Conservation (phyloP, 108 stramenopile species). For the Nitzschia sp. region DNA sequence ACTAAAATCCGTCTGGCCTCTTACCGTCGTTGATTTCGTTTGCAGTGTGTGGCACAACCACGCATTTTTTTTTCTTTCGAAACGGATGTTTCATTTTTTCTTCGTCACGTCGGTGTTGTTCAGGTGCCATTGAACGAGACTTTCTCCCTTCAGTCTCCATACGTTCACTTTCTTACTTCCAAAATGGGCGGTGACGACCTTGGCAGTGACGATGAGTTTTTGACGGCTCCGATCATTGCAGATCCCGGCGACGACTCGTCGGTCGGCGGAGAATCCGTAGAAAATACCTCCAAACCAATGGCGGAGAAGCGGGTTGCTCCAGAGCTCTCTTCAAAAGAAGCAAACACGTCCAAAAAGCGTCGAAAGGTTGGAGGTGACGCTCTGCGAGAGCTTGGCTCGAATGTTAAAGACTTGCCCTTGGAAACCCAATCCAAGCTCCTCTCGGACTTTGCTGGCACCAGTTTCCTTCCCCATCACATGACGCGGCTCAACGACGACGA, state of each 20-base stretch:
- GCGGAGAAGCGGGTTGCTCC: slow-evolving; percentile 13
- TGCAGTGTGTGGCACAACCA: too few relatives aligned
- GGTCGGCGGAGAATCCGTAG: slow-evolving; percentile 24
- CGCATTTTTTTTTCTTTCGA: too few relatives aligned
- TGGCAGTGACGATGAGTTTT: slow-evolving; percentile 79
- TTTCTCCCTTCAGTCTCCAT: too few relatives aligned
- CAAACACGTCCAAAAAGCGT: slow-evolving; percentile 36
- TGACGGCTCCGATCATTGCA: slow-evolving; percentile 33
- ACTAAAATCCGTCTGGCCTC: too few relatives aligned
- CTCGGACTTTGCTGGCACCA: slow-evolving; percentile 19
- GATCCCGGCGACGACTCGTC: slow-evolving; percentile 22
- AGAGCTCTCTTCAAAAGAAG: neutral
- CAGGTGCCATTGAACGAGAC: too few relatives aligned
- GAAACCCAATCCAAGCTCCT: slow-evolving; percentile 26
- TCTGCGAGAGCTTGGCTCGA: slow-evolving; percentile 15
- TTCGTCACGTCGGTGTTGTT: too few relatives aligned
- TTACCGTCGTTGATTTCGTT: too few relatives aligned
- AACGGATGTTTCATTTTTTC: too few relatives aligned
- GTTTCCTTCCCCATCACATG: slow-evolving; percentile 16
- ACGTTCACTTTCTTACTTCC: too few relatives aligned
- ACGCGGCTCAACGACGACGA: slow-evolving; percentile 7
- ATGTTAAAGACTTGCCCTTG: slow-evolving; percentile 8
- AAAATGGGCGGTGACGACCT: slow-evolving; percentile 86
- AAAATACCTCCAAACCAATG: slow-evolving; percentile 26
- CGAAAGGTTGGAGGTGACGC: slow-evolving; percentile 12